A percentile compares a stretch with the other conserved stretches of the same genome.
Conservation (phyloP, 257 asterid genomes). For the Prunella vulgaris region DNA sequence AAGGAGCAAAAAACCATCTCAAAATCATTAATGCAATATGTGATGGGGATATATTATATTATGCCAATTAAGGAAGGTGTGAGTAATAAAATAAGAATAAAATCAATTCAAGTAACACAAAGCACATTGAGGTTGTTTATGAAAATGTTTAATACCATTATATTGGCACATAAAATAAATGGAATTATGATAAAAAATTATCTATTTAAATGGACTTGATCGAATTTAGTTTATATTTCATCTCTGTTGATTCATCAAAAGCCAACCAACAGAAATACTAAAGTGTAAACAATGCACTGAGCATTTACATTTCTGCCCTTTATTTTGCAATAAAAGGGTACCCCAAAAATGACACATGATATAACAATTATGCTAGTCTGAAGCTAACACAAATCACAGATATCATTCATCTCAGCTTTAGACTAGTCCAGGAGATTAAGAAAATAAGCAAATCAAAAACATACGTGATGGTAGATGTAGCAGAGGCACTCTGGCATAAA, state of each 20-base stretch:
- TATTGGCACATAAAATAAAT: background rate
- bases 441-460: constrained; percentile 30
- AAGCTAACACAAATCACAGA: constrained; percentile 5
- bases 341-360: background rate
- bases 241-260: constrained; percentile 1
- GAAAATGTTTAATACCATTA: background rate
- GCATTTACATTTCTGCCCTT: background rate
- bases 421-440: background rate
- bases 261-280: background rate
- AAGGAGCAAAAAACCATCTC: background rate
- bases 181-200: background rate
- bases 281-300: background rate
- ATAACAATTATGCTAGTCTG: background rate
- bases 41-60: background rate
- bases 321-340: background rate
- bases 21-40: background rate
- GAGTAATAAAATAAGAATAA: background rate
- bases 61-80: background rate
- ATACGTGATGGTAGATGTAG: constrained; percentile 95
- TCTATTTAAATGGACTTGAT: background rate
- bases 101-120: background rate
- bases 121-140: background rate
- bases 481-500: constrained; percentile 99
- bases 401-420: constrained; percentile 1
- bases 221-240: background rate